Percentiles rank a stretch among this genome's conserved stretches.
Evolutionary conservation across 2,329 filamentous ascomycete species (phyloP).

Genomic region (Monilinia aucupariae): DNA sequence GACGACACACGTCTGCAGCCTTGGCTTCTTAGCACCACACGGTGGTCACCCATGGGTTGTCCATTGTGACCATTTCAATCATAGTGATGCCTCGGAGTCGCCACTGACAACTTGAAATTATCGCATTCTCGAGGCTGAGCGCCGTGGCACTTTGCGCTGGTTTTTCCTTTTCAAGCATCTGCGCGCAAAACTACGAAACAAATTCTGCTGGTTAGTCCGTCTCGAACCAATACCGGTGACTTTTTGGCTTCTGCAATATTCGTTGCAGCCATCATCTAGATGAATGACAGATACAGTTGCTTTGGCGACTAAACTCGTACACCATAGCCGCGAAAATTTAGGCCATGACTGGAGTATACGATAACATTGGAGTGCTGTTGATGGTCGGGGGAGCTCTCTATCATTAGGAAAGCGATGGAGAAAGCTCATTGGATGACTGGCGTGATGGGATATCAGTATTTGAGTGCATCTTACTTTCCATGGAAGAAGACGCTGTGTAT

Average conservation of each 20-base stretch:
- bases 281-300: neutral
- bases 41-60: neutral
- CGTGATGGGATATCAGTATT: neutral
- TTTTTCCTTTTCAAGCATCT: neutral
- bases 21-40: neutral
- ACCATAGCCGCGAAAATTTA: neutral
- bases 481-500: neutral
- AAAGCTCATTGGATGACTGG: neutral
- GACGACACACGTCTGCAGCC: neutral
- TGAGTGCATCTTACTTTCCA: neutral
- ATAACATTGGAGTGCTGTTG: neutral
- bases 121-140: neutral
- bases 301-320: neutral
- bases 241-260: neutral
- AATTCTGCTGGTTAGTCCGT: neutral
- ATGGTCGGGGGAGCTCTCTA: neutral
- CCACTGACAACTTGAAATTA: neutral
- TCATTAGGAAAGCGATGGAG: neutral
- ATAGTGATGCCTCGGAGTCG: neutral
- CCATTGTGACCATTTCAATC: neutral
- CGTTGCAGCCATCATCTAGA: neutral
- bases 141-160: neutral
- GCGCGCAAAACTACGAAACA: neutral
- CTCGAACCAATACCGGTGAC: neutral
- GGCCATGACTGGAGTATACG: neutral